A percentile compares a stretch with the other conserved stretches of the same genome.
Evolutionary conservation across 1,284 basidiomycete genomes (phyloP).

Genomic region (Heterobasidion irregulare): DNA sequence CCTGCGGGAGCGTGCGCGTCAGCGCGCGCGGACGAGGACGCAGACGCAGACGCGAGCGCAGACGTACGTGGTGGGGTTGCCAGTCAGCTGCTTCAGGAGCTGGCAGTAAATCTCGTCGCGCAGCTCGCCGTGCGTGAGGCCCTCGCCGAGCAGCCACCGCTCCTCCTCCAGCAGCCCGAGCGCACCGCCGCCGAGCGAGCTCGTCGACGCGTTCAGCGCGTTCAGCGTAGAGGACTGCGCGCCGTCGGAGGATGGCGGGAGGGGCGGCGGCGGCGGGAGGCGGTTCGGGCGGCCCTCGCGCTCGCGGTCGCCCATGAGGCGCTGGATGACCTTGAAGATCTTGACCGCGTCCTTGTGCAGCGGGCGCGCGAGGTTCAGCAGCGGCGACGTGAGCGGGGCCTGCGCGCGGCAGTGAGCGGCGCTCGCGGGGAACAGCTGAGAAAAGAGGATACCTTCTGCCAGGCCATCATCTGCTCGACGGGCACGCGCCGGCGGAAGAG

Average conservation of each 20-base stretch:
- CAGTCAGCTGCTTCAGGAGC: conserved; percentile 81
- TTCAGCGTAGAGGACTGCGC: conserved; percentile 14
- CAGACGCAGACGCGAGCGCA: conserved; percentile 1
- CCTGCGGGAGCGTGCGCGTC: conserved; percentile 28
- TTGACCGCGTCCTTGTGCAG: conserved; percentile 73
- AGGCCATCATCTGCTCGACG: conserved; percentile 78
- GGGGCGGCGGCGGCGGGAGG: conserved; percentile 31
- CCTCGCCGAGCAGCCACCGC: conserved; percentile 76
- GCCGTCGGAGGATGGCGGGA: conserved; percentile 13
- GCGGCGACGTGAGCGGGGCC: conserved; percentile 60
- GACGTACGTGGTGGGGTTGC: conserved; percentile 71
- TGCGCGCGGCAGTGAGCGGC: conserved; percentile 15
- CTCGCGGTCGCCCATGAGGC: conserved; percentile 87
- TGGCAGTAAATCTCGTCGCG: conserved; percentile 92
- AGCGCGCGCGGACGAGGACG: conserved; percentile 2
- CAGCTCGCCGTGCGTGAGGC: conserved; percentile 71
- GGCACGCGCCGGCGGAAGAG: conserved; percentile 76
- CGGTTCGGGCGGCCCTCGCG: conserved; percentile 44
- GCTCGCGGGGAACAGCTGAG: no score
- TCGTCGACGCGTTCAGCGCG: conserved; percentile 45
- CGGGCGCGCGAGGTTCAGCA: conserved; percentile 60
- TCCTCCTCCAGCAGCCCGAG: conserved; percentile 69
- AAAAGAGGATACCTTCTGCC: conserved; percentile 60
- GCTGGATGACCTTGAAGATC: conserved; percentile 83
- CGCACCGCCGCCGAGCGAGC: conserved; percentile 24